Evolutionary conservation across 106 monocot species (phyloP).

Genomic region (Acorus calamus): DNA sequence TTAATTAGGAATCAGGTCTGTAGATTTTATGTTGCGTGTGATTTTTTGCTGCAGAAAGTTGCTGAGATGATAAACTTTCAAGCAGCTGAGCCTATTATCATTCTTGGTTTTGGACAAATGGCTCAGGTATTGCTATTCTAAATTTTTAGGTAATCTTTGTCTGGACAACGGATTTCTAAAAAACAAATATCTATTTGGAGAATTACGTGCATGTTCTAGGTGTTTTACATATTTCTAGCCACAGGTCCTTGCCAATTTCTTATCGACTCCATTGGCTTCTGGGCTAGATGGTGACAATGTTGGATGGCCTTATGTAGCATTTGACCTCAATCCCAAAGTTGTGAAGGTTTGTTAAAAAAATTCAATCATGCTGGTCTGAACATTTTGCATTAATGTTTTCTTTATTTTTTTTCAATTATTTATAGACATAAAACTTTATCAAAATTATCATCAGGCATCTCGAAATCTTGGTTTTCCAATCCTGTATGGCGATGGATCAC

Average conservation of each 20-base stretch:
- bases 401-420: not conserved
- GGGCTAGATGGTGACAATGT: constrained; percentile 45
- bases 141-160: not conserved
- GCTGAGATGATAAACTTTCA: constrained; percentile 54
- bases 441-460: constrained; percentile 35
- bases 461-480: constrained; percentile 70
- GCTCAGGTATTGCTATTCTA: constrained; percentile 55
- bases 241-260: constrained; percentile 94
- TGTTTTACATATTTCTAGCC: not conserved
- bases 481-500: constrained; percentile 95
- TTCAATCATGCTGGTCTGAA: not conserved
- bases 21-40: too few relatives aligned
- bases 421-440: not conserved
- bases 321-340: constrained; percentile 85
- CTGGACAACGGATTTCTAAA: not conserved
- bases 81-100: constrained; percentile 81
- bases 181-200: too few relatives aligned
- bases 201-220: too few relatives aligned
- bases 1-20: too few relatives aligned
- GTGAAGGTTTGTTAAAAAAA: constrained; percentile 52
- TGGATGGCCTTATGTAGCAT: constrained; percentile 86
- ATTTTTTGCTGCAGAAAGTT: constrained; percentile 24
- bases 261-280: constrained; percentile 84
- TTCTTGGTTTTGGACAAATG: constrained; percentile 95
- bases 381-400: not conserved